phyloP scores from a whole-genome alignment of 2,329 filamentous ascomycete genomes.

The Cyphellophora europaea region DNA sequence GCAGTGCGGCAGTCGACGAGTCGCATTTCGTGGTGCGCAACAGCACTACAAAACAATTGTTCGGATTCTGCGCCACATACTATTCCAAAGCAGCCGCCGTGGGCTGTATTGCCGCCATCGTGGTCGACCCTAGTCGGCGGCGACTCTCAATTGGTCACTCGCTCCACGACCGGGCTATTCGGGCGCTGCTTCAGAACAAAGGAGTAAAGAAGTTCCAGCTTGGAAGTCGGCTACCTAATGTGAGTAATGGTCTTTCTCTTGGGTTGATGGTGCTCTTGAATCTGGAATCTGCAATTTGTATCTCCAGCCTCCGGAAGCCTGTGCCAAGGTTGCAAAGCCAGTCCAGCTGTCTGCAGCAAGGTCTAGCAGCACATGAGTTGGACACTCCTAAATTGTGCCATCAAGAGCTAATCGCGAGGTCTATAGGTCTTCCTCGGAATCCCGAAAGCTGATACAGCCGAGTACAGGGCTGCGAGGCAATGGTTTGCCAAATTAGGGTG shows the following conservation, averaged over 20 bases:
- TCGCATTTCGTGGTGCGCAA: conserved; percentile 88
- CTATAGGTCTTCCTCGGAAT: conserved; percentile 83
- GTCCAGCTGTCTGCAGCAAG: too few relatives aligned
- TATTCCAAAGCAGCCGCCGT: conserved; percentile 60
- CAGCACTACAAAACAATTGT: conserved; percentile 80
- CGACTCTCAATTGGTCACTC: conserved; percentile 87
- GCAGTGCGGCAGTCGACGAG: conserved; percentile 62
- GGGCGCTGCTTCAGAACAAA: conserved; percentile 60
- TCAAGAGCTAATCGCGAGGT: too few relatives aligned
- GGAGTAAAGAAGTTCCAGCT: conserved; percentile 73
- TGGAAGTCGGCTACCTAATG: conserved; percentile 69
- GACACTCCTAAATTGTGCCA: too few relatives aligned
- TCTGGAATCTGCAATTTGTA: too few relatives aligned
- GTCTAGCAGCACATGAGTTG: too few relatives aligned
- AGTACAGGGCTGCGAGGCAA: conserved; percentile 52
- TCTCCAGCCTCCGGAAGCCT: too few relatives aligned
- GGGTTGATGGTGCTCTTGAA: too few relatives aligned
- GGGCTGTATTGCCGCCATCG: conserved; percentile 73
- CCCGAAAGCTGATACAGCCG: conserved; percentile 54
- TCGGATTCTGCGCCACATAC: conserved; percentile 88
- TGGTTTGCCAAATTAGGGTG: conserved; percentile 91
- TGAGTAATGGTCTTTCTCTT: too few relatives aligned
- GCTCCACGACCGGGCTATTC: conserved; percentile 74
- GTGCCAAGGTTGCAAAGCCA: too few relatives aligned
- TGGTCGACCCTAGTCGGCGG: conserved; percentile 78